Percentiles rank a stretch among this genome's conserved stretches.
Conservation (phyloP, 495 filamentous ascomycete species). For the Physcia stellaris region DNA sequence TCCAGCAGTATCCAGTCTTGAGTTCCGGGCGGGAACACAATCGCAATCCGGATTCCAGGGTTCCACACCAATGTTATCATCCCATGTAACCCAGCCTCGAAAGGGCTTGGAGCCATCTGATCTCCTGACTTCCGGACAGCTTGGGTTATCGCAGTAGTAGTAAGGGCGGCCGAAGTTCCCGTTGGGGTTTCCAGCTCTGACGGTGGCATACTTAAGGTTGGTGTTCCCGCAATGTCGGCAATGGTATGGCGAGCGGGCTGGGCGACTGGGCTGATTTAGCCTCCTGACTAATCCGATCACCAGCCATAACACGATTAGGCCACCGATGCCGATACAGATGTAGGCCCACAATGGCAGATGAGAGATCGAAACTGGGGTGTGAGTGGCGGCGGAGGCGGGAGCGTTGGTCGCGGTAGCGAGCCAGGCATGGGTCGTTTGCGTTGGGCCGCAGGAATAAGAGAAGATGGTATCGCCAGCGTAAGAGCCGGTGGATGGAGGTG, state of each 20-base stretch:
- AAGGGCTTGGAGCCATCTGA: too few relatives aligned
- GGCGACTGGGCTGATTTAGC: not conserved
- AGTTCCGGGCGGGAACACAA: too few relatives aligned
- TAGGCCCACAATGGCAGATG: slow-evolving; percentile 5
- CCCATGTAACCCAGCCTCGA: too few relatives aligned
- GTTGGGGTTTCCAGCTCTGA: too few relatives aligned
- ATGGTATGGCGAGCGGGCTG: not conserved
- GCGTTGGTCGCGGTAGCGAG: slow-evolving; percentile 6
- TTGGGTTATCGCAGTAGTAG: too few relatives aligned
- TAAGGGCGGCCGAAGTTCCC: too few relatives aligned
- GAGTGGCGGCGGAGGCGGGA: slow-evolving; percentile 2
- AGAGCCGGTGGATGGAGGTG: slow-evolving; percentile 6
- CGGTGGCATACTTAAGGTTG: too few relatives aligned
- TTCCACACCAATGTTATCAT: too few relatives aligned
- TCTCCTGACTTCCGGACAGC: too few relatives aligned
- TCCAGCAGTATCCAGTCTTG: too few relatives aligned
- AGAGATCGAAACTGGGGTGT: not conserved
- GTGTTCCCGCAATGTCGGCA: slow-evolving; percentile 4
- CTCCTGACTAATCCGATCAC: not conserved
- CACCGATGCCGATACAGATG: slow-evolving; percentile 4
- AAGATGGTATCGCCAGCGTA: slow-evolving; percentile 5
- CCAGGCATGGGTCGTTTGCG: slow-evolving; percentile 4
- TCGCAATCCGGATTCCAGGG: too few relatives aligned
- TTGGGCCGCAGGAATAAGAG: slow-evolving; percentile 6
- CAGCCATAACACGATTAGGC: not conserved